Base-by-base conservation (phyloP, 2,329 filamentous ascomycete species). In the Teratosphaeria gauchensis region DNA sequence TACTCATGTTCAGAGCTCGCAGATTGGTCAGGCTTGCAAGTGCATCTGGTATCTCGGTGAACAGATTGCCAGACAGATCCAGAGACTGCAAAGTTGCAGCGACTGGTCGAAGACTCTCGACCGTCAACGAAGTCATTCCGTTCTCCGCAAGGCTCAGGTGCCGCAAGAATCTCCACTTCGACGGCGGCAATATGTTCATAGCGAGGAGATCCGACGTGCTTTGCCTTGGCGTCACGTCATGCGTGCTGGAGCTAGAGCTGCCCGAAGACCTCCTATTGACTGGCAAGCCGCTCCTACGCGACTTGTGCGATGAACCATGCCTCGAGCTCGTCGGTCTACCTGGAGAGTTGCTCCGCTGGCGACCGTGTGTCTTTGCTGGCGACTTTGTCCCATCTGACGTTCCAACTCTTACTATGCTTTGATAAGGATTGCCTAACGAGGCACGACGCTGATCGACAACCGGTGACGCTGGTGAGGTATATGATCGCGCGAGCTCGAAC, bases 141-240 rank as follows among this genome's bases (percentile, higher is more conserved):
- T 97, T 99, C 71, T 97, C 94, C 5, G 92, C 86, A 56, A 99
- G 78, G 71, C 92, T 94, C 51, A 99, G 80, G 75, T 97, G 92
- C 70, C 89, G 87, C 68, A 99, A 76, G 73, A 97, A 96, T 59
- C 92, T 86, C 94, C 94, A 99, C 74, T 97, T 97, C 1, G 87
- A 89, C 0, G 89, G 77, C 51, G 92, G 90, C 16, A 97, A 79
- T 60, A 87, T 81, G 46, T 86, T 86, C 70, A 86, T 80, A 14
- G 83, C 79, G 55, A 92, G 76, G 1, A 95, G 79, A 66, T 94
- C 95, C 1, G 88, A 87, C 16, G 88, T 85, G 74, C 91, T 95
- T 53, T 86, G 85, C 63, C 78, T 72, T 30, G 78, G 78, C 31
- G 79, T 79, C 51, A 75, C 76, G 8, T 82, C 83, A 42, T 78